Base-by-base conservation (phyloP, 768 basidiomycete genomes). In the Coprinellus aureogranulatus region DNA sequence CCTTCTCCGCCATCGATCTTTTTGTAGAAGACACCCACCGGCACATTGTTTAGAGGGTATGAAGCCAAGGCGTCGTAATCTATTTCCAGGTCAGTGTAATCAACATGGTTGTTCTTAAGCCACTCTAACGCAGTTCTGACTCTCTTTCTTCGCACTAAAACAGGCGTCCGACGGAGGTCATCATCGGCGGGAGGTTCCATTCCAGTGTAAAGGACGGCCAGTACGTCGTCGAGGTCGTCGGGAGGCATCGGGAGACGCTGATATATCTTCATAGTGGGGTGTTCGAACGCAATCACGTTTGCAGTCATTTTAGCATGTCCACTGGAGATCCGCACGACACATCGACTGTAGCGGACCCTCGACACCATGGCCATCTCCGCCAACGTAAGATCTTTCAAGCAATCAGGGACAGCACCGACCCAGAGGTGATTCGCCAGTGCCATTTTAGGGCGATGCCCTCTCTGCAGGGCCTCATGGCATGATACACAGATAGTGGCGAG, bases 201-300 rank as follows among this genome's bases (percentile, higher is more conserved):
- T 0, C 75, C 74, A 2, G 65, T 70, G 57, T 70, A 75, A 9
- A 75, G 40, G 53, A 75, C 61, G 5, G 71, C 72, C 1, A 77
- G 55, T 0, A 70, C 64, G 20, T 74, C 69, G 54, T 69, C 66
- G 1, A 75, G 39, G 3, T 75, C 70, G 1, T 12, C 2, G 8
- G 12, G 27, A 1, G 12, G 20, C 2, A 39, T 30, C 0, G 55
- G 55, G 5, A 57, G 39, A 2, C 18, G 12, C 5, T 49, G 2
- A 25, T 57, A 57, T 9, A 57, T 25, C 26, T 57, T 57, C 25
- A 41, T 22, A 1, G 40, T 23, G 1, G 55, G 55, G 27, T 41
- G 28, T 20, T 30, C 55, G 27, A 49, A 57, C 1, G 47, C 22
- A n/a, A 57, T 57, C 18, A 47, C 48, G 30, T 57, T 57, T 14